Percentiles rank a stretch among this genome's conserved stretches.
Conservation (phyloP, 306 rosid genomes). For the Vigna hirtella region DNA sequence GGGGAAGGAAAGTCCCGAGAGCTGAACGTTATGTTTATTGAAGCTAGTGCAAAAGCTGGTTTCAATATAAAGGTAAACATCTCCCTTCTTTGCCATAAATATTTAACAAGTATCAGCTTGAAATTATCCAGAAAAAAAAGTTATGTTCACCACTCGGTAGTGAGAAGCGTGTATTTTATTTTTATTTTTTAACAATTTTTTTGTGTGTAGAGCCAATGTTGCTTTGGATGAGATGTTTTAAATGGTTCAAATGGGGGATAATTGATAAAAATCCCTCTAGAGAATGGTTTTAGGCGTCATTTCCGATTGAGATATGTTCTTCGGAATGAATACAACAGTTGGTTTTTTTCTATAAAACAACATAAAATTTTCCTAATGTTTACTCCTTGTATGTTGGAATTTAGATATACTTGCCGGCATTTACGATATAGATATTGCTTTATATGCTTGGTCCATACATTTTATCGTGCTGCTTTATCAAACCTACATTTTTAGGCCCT, state of each 20-base stretch:
- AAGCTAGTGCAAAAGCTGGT: constrained; percentile 94
- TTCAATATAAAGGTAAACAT: constrained; percentile 83
- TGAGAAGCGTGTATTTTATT: constrained; percentile 8
- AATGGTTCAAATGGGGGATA: constrained; percentile 28
- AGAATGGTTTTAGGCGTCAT: constrained; percentile 20
- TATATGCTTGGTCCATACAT: constrained; percentile 24
- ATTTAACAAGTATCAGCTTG: constrained; percentile 25
- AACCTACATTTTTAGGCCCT: constrained; percentile 65
- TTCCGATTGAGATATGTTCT: constrained; percentile 18
- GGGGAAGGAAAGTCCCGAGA: constrained; percentile 85
- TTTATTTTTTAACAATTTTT: neutral
- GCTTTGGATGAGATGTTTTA: constrained; percentile 35
- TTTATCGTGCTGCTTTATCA: constrained; percentile 32
- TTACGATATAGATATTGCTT: constrained; percentile 5
- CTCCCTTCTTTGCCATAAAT: neutral
- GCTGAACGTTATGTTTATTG: constrained; percentile 84
- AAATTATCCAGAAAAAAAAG: neutral
- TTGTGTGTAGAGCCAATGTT: constrained; percentile 21
- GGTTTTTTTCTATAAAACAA: constrained; percentile 30
- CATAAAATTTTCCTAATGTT: neutral
- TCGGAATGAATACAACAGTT: constrained; percentile 3
- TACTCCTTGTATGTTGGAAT: constrained; percentile 15
- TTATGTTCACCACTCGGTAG: constrained; percentile 1
- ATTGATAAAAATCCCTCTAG: constrained; percentile 16
- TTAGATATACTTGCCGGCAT: constrained; percentile 32